Evolutionary conservation across 345 rosid species (phyloP).

Genomic region (Cardamine resedifolia): DNA sequence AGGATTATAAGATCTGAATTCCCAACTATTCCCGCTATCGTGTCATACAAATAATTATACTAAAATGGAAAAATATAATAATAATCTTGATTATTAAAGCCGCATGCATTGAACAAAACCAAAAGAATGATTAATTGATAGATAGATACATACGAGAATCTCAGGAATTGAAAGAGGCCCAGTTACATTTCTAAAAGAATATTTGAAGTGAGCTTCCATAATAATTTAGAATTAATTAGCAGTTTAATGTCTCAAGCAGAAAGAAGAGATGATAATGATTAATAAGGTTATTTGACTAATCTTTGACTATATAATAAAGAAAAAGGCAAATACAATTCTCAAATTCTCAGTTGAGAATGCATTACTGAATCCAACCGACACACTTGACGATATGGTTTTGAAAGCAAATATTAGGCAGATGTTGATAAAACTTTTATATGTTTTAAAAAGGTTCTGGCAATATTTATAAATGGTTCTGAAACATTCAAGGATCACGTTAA

Average conservation of each 20-base stretch:
- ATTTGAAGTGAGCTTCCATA: constrained; percentile 10
- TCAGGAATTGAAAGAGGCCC: constrained; percentile 10
- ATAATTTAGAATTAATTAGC: neutral
- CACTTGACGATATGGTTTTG: neutral
- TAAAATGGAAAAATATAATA: constrained; percentile 10
- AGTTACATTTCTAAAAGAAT: neutral
- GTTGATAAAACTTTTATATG: neutral
- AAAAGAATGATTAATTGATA: constrained; percentile 15
- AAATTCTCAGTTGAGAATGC: constrained; percentile 19
- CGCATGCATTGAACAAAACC: constrained; percentile 33
- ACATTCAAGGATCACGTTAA: too few relatives aligned
- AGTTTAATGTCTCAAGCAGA: constrained; percentile 25
- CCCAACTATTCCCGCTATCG: constrained; percentile 27
- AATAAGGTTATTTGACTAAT: constrained; percentile 1
- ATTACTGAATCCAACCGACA: constrained; percentile 31
- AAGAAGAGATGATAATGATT: constrained; percentile 16
- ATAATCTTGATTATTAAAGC: constrained; percentile 17
- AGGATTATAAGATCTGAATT: constrained; percentile 31
- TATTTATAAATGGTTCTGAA: neutral
- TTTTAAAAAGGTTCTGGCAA: neutral
- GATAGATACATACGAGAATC: constrained; percentile 11
- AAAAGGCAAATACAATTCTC: constrained; percentile 9
- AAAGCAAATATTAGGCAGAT: neutral
- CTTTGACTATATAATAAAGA: constrained; percentile 3
- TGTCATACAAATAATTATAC: constrained; percentile 14